Base-by-base conservation (phyloP, 257 asterid genomes). In the Solanum arcanum region DNA sequence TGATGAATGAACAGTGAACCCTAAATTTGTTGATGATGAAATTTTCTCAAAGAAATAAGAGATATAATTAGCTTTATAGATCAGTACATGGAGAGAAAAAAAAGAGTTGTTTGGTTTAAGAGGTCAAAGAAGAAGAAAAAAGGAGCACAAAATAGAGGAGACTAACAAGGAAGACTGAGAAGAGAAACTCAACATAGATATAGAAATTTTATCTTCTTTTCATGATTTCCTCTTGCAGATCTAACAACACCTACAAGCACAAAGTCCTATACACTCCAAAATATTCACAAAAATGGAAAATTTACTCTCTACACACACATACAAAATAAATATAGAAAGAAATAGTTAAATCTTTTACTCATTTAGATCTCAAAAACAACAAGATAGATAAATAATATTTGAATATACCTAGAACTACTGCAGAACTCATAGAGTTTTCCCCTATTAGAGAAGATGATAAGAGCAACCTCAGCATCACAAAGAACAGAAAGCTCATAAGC, bases 171-270 rank as follows among this genome's bases (percentile, higher is more conserved):
- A 80, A 85, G 83, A 88, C 83, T 89, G 87, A 86, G 68, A 72
- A 37, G 85, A 91, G 89, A 89, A 91, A 89, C 86, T 86, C 83
- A 88, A 85, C 93, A 95, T 92, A 88, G 92, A 93, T 88, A 95
- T 86, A 89, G 94, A 91, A 93, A 90, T 88, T 82, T 59, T 84
- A 92, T 92, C 91, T 91, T 92, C 95, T 93, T 94, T 95, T 93
- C 91, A 92, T 91, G 98, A 87, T 95, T 97, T 95, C 94, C 97
- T 88, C 94, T 94, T 92, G 94, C 99, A 97, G 99, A 97, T 97
- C 98, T 97, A 96, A 93, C 99, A 95, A 88, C 88, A 88, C 23
- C 86, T 83, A 86, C 89, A 78, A 89, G 93, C 99, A 91, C 98
- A 95, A 93, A 92, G 92, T 89, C 94, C 98, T 89, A 94, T 90